phyloP scores from a whole-genome alignment of 352 stramenopile species.

The Phytophthora pinifolia region DNA sequence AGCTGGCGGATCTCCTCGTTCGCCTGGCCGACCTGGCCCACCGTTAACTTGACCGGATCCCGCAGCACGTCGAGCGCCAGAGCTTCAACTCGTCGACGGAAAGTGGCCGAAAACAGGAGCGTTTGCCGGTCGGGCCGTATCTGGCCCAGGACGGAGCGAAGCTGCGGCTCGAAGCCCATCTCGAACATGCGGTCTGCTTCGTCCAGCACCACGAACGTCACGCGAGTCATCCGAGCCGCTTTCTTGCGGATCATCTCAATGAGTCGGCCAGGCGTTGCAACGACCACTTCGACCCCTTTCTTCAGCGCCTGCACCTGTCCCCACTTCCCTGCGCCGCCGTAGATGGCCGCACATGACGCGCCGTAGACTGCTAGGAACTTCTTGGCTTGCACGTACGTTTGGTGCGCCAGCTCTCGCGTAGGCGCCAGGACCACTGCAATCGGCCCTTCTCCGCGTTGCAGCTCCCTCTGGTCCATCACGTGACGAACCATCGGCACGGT shows the following conservation, averaged over 20 bases:
- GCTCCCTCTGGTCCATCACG: constrained; percentile 85
- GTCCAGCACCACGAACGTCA: constrained; percentile 89
- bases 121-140: constrained; percentile 86
- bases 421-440: constrained; percentile 82
- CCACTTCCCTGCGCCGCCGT: constrained; percentile 83
- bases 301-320: constrained; percentile 78
- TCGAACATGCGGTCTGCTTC: constrained; percentile 91
- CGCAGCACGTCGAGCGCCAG: constrained; percentile 80
- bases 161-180: constrained; percentile 86
- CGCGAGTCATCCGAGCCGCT: constrained; percentile 53
- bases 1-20: constrained; percentile 91
- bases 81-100: constrained; percentile 65
- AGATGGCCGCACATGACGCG: constrained; percentile 75
- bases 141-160: constrained; percentile 80
- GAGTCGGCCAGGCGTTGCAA: constrained; percentile 76
- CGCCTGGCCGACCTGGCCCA: constrained; percentile 78
- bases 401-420: constrained; percentile 80
- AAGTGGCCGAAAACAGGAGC: constrained; percentile 89
- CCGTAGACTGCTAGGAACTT: constrained; percentile 76
- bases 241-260: constrained; percentile 88
- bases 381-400: constrained; percentile 84
- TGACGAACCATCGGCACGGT: constrained; percentile 93
- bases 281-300: constrained; percentile 73
- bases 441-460: constrained; percentile 70
- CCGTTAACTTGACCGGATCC: constrained; percentile 81